Evolutionary conservation across 768 basidiomycete genomes (phyloP).

Genomic region (Hysterangium stoloniferum): DNA sequence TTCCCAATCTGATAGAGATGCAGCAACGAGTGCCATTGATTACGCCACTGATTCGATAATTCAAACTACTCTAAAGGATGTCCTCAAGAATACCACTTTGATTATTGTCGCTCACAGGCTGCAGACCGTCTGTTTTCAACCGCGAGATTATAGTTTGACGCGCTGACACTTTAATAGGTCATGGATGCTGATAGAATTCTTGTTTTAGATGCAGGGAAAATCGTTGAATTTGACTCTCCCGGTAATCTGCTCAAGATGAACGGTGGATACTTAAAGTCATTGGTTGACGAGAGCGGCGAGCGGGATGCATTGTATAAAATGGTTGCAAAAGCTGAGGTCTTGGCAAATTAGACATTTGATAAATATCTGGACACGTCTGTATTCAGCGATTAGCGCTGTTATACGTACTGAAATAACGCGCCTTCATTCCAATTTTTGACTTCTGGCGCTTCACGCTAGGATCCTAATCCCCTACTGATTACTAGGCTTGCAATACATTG

Average conservation of each 20-base stretch:
- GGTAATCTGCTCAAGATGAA: constrained; percentile 41
- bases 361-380: no score
- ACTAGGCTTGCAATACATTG: no score
- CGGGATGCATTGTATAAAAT: constrained; percentile 33
- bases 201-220: constrained; percentile 40
- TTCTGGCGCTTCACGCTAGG: no score
- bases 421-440: no score
- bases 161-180: constrained; percentile 22
- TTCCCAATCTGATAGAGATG: neutral
- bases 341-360: no score
- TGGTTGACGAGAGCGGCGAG: constrained; percentile 54
- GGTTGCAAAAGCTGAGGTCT: no score
- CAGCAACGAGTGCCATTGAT: constrained; percentile 46
- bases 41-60: constrained; percentile 41
- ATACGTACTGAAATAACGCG: no score
- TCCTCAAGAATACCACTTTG: constrained; percentile 34
- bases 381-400: no score
- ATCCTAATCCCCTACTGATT: no score
- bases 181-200: constrained; percentile 60
- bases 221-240: constrained; percentile 53
- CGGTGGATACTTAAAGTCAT: constrained; percentile 40
- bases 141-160: neutral
- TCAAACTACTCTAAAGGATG: constrained; percentile 40
- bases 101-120: constrained; percentile 41
- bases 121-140: constrained; percentile 15